These are phyloP conservation scores for Veloporphyrellus conicus DNA, from an alignment of 1,284 basidiomycete genomes.

Conservation along the genomic window DNA sequence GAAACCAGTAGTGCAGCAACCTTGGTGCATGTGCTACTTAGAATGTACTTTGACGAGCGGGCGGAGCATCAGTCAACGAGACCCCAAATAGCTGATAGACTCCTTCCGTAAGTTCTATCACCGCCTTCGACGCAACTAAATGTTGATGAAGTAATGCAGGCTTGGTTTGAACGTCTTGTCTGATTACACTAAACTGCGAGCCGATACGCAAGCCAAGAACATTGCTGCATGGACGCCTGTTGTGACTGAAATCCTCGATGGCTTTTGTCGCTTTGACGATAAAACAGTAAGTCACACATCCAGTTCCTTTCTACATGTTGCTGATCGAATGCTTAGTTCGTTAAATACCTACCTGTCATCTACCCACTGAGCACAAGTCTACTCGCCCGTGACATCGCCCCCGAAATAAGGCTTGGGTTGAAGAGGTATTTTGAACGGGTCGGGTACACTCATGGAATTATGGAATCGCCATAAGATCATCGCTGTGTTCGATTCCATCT, in stretches of 20 bases:
- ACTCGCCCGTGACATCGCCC: conserved; percentile 72
- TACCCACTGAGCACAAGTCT: conserved; percentile 85
- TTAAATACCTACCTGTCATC: conserved; percentile 76
- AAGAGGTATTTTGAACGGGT: conserved; percentile 76
- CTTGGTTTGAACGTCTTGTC: conserved; percentile 87
- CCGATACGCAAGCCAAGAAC: conserved; percentile 92
- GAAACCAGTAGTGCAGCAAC: conserved; percentile 97
- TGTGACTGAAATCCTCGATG: conserved; percentile 87
- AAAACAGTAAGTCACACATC: conserved; percentile 62
- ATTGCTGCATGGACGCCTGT: conserved; percentile 98
- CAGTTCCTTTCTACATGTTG: background rate
- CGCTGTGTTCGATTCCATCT: conserved; percentile 9
- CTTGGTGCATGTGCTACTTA: conserved; percentile 84
- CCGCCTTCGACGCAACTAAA: conserved; percentile 2
- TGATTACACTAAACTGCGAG: conserved; percentile 86
- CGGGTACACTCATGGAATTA: conserved; percentile 68
- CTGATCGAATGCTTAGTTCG: conserved; percentile 61
- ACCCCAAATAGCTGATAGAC: conserved; percentile 79
- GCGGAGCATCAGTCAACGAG: conserved; percentile 79
- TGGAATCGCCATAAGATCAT: conserved; percentile 49
- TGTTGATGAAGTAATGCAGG: conserved; percentile 39
- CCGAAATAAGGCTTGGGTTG: conserved; percentile 76
- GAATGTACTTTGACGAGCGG: conserved; percentile 93
- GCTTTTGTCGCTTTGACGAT: conserved; percentile 85
- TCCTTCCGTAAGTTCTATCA: conserved; percentile 74